These are phyloP conservation scores for Porogramme epimiltina DNA, from an alignment of 1,284 basidiomycete species.

Conservation along the genomic window DNA sequence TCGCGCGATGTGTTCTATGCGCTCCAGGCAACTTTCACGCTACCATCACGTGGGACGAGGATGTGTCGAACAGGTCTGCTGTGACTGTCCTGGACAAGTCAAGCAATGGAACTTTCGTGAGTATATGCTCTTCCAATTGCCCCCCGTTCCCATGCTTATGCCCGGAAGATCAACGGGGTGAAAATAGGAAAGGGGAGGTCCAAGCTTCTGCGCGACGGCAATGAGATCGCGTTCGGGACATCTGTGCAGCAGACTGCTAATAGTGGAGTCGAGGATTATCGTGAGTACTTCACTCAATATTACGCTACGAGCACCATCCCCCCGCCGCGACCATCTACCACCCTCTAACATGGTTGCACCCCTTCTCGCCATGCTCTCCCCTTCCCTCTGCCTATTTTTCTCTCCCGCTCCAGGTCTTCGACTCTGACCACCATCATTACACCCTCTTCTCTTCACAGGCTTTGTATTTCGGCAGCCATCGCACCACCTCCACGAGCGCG, in stretches of 20 bases:
- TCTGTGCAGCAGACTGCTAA: conserved; percentile 41
- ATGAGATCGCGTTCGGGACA: conserved; percentile 80
- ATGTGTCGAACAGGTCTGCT: conserved; percentile 46
- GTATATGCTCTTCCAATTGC: conserved; percentile 29
- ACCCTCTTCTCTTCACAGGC: too few relatives aligned
- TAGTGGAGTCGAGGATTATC: conserved; percentile 56
- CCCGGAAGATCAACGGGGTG: conserved; percentile 64
- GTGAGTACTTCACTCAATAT: too few relatives aligned
- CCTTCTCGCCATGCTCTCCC: too few relatives aligned
- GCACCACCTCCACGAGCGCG: conserved; percentile 43
- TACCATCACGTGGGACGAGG: conserved; percentile 64
- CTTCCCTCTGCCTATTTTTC: conserved; percentile 17
- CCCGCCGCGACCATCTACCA: too few relatives aligned
- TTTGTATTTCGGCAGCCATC: conserved; percentile 56
- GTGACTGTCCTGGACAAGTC: conserved; percentile 73
- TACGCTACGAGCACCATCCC: too few relatives aligned
- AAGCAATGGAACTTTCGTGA: conserved; percentile 85
- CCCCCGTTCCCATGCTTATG: background rate
- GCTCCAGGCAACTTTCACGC: conserved; percentile 66
- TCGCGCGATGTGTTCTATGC: background rate
- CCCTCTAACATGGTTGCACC: too few relatives aligned
- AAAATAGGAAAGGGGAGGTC: conserved; percentile 58
- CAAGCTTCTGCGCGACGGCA: conserved; percentile 72
- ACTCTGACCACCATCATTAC: too few relatives aligned
- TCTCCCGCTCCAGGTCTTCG: too few relatives aligned